A percentile compares a stretch with the other conserved stretches of the same genome.
Evolutionary conservation across 176 grass and related monocot genomes (phyloP).

Genomic region (Ensete glaucum): DNA sequence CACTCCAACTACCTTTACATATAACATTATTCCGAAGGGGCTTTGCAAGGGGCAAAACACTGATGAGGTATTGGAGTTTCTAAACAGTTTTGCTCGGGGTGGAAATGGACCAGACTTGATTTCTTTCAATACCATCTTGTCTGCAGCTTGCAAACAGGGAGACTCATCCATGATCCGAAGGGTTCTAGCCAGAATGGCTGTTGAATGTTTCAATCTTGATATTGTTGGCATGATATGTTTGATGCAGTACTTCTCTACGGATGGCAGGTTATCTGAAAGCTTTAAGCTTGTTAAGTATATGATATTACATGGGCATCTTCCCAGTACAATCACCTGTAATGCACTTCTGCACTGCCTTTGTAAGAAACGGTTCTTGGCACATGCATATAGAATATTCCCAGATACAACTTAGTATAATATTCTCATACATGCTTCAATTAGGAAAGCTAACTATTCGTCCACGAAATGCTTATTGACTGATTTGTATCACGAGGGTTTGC

Average conservation of each 20-base stretch:
- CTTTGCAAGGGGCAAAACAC: neutral
- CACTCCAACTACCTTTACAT: conserved; percentile 2
- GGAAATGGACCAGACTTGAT: conserved; percentile 12
- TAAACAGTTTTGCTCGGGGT: conserved; percentile 2
- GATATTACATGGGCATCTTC: conserved; percentile 14
- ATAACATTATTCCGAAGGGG: conserved; percentile 12
- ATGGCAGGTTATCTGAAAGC: conserved; percentile 13
- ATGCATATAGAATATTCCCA: conserved; percentile 17
- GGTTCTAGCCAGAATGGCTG: conserved; percentile 21
- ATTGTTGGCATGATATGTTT: conserved; percentile 19
- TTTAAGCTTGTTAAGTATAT: conserved; percentile 23
- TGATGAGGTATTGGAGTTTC: conserved; percentile 3
- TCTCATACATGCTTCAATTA: conserved; percentile 23
- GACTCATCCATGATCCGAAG: conserved; percentile 20
- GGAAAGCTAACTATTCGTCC: conserved; percentile 7
- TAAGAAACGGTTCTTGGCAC: conserved; percentile 11
- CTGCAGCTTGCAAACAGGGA: conserved; percentile 19
- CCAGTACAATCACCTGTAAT: conserved; percentile 21
- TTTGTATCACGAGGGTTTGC: conserved; percentile 13
- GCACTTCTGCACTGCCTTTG: conserved; percentile 20
- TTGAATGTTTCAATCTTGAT: conserved; percentile 19
- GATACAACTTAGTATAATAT: conserved; percentile 30
- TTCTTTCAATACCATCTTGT: conserved; percentile 22
- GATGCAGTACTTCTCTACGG: conserved; percentile 18
- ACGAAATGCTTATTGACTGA: conserved; percentile 9